Percentiles rank a stretch among this genome's conserved stretches.
phyloP scores from a whole-genome alignment of 2,329 filamentous ascomycete genomes.

The Fusarium oligoseptatum region DNA sequence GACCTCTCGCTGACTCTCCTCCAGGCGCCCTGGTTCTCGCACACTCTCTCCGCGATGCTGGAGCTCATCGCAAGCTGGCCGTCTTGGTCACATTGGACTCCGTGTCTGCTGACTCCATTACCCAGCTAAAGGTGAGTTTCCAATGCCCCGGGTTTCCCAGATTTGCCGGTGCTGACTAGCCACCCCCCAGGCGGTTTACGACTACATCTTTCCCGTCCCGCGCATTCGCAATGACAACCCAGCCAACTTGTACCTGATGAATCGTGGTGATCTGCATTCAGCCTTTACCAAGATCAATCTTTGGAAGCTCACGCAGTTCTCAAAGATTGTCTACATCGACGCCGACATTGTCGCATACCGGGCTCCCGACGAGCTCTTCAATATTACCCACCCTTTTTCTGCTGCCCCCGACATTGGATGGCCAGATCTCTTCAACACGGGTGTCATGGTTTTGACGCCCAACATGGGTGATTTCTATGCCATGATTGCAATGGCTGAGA shows the following conservation, averaged over 20 bases:
- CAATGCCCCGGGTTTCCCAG: neutral
- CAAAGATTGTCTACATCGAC: slow-evolving; percentile 94
- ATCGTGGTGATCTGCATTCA: slow-evolving; percentile 88
- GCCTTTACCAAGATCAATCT: slow-evolving; percentile 97
- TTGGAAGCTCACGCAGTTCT: slow-evolving; percentile 91
- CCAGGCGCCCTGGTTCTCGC: slow-evolving; percentile 92
- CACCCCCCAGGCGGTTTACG: slow-evolving; percentile 77
- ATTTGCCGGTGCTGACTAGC: slow-evolving; percentile 16
- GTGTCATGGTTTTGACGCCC: slow-evolving; percentile 91
- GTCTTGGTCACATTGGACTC: slow-evolving; percentile 86
- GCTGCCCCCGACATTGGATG: slow-evolving; percentile 95
- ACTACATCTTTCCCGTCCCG: slow-evolving; percentile 88
- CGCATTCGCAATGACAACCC: slow-evolving; percentile 82
- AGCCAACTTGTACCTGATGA: slow-evolving; percentile 91
- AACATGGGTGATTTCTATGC: slow-evolving; percentile 90
- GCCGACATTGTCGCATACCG: slow-evolving; percentile 92
- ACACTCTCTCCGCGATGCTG: slow-evolving; percentile 92
- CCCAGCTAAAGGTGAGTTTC: slow-evolving; percentile 78
- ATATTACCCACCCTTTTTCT: slow-evolving; percentile 69
- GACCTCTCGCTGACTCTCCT: slow-evolving; percentile 22
- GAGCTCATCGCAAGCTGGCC: slow-evolving; percentile 81
- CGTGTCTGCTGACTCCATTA: slow-evolving; percentile 80
- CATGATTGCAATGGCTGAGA: slow-evolving; percentile 84
- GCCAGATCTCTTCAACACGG: slow-evolving; percentile 99
- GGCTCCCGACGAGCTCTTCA: slow-evolving; percentile 93